phyloP scores from a whole-genome alignment of 116 monocot species.

The Zostera marina region DNA sequence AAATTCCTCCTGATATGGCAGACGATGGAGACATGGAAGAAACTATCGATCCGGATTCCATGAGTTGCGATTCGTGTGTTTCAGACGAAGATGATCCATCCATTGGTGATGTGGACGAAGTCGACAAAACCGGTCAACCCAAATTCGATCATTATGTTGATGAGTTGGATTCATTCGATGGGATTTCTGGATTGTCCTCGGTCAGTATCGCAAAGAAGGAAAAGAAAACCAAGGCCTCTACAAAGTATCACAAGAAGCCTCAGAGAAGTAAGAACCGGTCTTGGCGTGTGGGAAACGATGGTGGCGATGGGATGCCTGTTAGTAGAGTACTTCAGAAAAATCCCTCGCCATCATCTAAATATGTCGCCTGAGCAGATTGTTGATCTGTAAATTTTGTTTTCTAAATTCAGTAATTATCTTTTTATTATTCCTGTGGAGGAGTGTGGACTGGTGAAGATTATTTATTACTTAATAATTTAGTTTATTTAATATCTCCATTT shows the following conservation, averaged over 20 bases:
- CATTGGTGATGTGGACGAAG: not conserved
- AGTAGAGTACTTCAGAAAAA: constrained; percentile 72
- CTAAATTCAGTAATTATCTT: too few species aligned
- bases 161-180: constrained; percentile 60
- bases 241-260: constrained; percentile 80
- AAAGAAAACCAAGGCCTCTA: constrained; percentile 13
- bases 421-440: too few species aligned
- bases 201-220: constrained; percentile 17
- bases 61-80: constrained; percentile 2
- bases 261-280: constrained; percentile 86
- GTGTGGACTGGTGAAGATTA: too few species aligned
- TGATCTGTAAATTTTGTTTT: too few species aligned
- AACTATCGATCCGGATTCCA: not conserved
- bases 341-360: constrained; percentile 35
- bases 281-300: constrained; percentile 83
- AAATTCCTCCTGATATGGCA: constrained; percentile 42
- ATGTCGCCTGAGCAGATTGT: too few species aligned
- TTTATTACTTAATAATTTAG: too few species aligned
- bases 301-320: constrained; percentile 78
- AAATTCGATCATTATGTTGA: constrained; percentile 20
- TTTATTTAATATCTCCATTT: too few species aligned
- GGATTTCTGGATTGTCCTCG: constrained; percentile 9
- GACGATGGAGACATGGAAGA: constrained; percentile 5
- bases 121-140: not conserved
- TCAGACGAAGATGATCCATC: constrained; percentile 12